Evolutionary conservation across 2,329 filamentous ascomycete genomes (phyloP).

Genomic region (Hirsutella thompsonii): DNA sequence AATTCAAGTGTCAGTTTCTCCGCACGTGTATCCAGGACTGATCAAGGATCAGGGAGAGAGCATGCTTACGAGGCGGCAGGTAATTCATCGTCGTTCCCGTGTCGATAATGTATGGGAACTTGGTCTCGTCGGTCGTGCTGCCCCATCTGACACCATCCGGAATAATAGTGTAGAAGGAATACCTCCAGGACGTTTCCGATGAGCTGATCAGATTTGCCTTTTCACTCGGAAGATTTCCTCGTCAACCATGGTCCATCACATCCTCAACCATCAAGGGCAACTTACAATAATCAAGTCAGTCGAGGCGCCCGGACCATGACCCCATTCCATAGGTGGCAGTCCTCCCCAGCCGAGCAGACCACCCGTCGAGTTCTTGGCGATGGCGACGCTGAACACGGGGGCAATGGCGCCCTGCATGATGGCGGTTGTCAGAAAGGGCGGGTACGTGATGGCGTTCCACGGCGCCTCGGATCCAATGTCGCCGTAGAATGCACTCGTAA

Average conservation of each 20-base stretch:
- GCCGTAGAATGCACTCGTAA: conserved; percentile 35
- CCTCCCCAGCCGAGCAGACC: conserved; percentile 35
- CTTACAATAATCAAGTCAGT: conserved; percentile 34
- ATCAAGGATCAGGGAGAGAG: neutral
- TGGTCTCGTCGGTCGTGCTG: conserved; percentile 24
- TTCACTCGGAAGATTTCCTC: too few species aligned
- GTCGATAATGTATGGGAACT: conserved; percentile 37
- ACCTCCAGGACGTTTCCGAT: conserved; percentile 25
- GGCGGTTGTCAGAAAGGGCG: conserved; percentile 35
- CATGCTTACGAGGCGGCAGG: conserved; percentile 30
- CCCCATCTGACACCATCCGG: conserved; percentile 34
- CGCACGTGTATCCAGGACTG: neutral
- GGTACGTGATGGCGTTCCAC: conserved; percentile 28
- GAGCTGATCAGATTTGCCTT: conserved; percentile 31
- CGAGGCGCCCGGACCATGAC: conserved; percentile 14
- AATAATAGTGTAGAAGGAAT: conserved; percentile 41
- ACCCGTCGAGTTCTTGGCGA: conserved; percentile 30
- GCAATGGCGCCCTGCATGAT: conserved; percentile 30
- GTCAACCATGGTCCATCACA: conserved; percentile 1
- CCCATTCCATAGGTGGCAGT: conserved; percentile 23
- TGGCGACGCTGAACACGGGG: conserved; percentile 34
- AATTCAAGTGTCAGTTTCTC: neutral
- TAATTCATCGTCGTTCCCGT: conserved; percentile 38
- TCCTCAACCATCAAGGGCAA: neutral
- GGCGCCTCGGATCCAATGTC: conserved; percentile 21